Percentiles rank a stretch among this genome's conserved stretches.
Evolutionary conservation across 306 rosid genomes (phyloP).

Genomic region (Pyrus pyrifolia): DNA sequence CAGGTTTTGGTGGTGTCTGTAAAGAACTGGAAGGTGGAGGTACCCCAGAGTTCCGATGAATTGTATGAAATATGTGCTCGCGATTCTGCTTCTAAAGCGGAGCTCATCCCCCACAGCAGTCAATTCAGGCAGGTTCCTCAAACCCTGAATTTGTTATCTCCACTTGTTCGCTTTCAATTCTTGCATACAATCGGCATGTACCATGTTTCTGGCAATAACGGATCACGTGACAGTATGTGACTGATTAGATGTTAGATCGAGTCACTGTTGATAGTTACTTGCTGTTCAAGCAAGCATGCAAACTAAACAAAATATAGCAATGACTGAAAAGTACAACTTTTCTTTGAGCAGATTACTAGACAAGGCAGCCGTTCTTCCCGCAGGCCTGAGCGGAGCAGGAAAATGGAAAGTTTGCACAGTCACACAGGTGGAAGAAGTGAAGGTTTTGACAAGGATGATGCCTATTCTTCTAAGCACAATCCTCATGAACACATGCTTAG

Average conservation of each 20-base stretch:
- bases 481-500: constrained; percentile 52
- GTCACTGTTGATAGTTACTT: not conserved
- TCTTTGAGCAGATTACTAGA: constrained; percentile 35
- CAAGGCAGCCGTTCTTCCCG: constrained; percentile 38
- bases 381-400: constrained; percentile 19
- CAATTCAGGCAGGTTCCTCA: constrained; percentile 12
- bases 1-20: constrained; percentile 8
- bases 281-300: not conserved
- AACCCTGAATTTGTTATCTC: not conserved
- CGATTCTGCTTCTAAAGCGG: not conserved
- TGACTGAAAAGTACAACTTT: not conserved
- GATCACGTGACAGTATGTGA: not conserved
- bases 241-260: not conserved
- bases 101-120: not conserved
- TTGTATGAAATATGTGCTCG: not conserved
- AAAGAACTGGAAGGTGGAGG: constrained; percentile 1
- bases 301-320: not conserved
- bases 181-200: too few relatives aligned
- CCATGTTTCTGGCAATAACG: not conserved
- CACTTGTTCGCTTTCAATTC: not conserved
- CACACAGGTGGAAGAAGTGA: constrained; percentile 38
- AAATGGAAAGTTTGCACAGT: constrained; percentile 42
- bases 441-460: constrained; percentile 57
- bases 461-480: constrained; percentile 52
- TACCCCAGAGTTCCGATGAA: not conserved